Percentiles rank a stretch among this genome's conserved stretches.
These are phyloP conservation scores for Xylaria curta DNA, from an alignment of 495 filamentous ascomycete species.

Conservation along the genomic window DNA sequence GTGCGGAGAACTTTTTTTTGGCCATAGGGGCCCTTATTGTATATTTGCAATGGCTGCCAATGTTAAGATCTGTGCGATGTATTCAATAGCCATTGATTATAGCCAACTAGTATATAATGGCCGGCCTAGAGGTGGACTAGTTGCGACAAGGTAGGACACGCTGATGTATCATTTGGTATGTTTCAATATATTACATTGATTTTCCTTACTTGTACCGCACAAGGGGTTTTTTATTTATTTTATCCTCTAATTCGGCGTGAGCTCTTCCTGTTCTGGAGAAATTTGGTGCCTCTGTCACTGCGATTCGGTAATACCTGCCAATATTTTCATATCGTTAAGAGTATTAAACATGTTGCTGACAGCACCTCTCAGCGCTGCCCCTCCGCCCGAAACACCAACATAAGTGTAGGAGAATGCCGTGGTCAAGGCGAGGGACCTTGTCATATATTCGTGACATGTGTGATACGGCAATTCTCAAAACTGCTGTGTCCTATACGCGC, in stretches of 20 bases:
- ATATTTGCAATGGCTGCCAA: neutral
- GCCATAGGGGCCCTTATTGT: neutral
- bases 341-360: neutral
- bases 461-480: constrained; percentile 46
- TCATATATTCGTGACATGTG: neutral
- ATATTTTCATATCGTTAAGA: neutral
- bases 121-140: neutral
- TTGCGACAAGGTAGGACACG: neutral
- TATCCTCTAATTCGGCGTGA: neutral
- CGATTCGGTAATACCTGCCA: neutral
- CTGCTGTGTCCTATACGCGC: constrained; percentile 65
- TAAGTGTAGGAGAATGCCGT: neutral
- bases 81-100: neutral
- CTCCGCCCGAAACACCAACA: neutral
- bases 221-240: neutral
- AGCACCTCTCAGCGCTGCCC: neutral
- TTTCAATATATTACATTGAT: neutral
- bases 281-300: neutral
- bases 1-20: neutral
- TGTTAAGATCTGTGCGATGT: too few species aligned
- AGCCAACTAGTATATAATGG: neutral
- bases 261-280: neutral
- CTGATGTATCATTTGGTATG: neutral
- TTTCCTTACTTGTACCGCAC: neutral
- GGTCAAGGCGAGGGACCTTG: neutral